Percentiles rank a stretch among this genome's conserved stretches.
Evolutionary conservation across 1,284 basidiomycete genomes (phyloP).

Genomic region (Trametes sp.): DNA sequence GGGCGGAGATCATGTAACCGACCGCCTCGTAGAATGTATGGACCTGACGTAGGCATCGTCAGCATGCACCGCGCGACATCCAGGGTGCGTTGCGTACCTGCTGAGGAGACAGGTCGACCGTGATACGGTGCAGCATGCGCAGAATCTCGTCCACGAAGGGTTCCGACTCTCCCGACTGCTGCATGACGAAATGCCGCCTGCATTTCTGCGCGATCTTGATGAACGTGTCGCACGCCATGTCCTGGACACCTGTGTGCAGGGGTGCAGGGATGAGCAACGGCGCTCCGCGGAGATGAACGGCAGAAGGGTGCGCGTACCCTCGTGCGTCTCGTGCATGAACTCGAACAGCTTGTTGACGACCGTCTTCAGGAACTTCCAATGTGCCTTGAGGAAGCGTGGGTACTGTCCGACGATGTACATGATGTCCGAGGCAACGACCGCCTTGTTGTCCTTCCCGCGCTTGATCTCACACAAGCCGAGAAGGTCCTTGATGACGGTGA

Average conservation of each 20-base stretch:
- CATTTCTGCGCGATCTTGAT: slow-evolving; percentile 99
- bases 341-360: slow-evolving; percentile 99
- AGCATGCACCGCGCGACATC: slow-evolving; percentile 13
- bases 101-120: slow-evolving; percentile 93
- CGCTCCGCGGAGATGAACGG: slow-evolving; percentile 1
- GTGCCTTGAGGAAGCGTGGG: slow-evolving; percentile 98
- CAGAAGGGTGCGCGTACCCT: slow-evolving; percentile 62
- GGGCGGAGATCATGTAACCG: slow-evolving; percentile 99
- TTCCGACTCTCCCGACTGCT: slow-evolving; percentile 96
- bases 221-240: slow-evolving; percentile 99
- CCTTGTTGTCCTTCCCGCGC: slow-evolving; percentile 99
- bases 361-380: slow-evolving; percentile 99
- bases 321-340: slow-evolving; percentile 99
- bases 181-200: slow-evolving; percentile 97
- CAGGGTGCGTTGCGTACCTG: slow-evolving; percentile 61
- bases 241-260: slow-evolving; percentile 92
- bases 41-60: slow-evolving; percentile 56
- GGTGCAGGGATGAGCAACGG: slow-evolving; percentile 2
- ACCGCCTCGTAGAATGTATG: slow-evolving; percentile 99
- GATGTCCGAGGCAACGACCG: slow-evolving; percentile 99
- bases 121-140: slow-evolving; percentile 91
- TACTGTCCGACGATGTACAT: slow-evolving; percentile 99
- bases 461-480: slow-evolving; percentile 98
- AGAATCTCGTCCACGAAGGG: slow-evolving; percentile 99
- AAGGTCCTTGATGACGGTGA: slow-evolving; percentile 99